Conservation (phyloP, 768 basidiomycete genomes). For the Tephrocybe sp. region DNA sequence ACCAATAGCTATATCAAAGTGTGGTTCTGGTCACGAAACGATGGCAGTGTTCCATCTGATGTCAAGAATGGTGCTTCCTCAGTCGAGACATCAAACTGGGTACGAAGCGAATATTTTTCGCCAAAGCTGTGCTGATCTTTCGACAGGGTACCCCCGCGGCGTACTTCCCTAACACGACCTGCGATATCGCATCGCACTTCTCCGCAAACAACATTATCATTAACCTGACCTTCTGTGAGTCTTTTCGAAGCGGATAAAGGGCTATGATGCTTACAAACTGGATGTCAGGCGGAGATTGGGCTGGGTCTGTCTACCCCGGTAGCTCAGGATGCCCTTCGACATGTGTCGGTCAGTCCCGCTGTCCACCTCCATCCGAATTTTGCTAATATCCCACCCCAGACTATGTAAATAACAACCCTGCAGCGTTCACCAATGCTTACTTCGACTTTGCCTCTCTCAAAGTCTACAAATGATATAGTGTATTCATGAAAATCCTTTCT, state of each 20-base stretch:
- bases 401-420: constrained; percentile 62
- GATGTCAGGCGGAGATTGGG: constrained; percentile 53
- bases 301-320: constrained; percentile 44
- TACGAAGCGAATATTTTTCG: constrained; percentile 22
- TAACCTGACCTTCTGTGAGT: constrained; percentile 46
- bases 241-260: not conserved
- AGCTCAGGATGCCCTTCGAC: constrained; percentile 53
- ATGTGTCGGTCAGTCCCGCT: constrained; percentile 49
- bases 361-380: not conserved
- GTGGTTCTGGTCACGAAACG: constrained; percentile 72
- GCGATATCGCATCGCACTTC: constrained; percentile 58
- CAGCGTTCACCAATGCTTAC: constrained; percentile 62
- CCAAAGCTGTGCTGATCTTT: not conserved
- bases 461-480: constrained; percentile 24
- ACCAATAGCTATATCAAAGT: constrained; percentile 55
- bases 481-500: too few relatives aligned
- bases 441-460: constrained; percentile 65
- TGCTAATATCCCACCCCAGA: constrained; percentile 31
- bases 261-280: not conserved
- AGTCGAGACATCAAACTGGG: constrained; percentile 55
- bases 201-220: constrained; percentile 63
- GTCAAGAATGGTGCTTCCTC: constrained; percentile 37
- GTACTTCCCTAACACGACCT: constrained; percentile 57
- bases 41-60: constrained; percentile 44
- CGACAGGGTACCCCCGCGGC: constrained; percentile 55